phyloP scores from a whole-genome alignment of 2,329 filamentous ascomycete species.

The Diplodia mutila region DNA sequence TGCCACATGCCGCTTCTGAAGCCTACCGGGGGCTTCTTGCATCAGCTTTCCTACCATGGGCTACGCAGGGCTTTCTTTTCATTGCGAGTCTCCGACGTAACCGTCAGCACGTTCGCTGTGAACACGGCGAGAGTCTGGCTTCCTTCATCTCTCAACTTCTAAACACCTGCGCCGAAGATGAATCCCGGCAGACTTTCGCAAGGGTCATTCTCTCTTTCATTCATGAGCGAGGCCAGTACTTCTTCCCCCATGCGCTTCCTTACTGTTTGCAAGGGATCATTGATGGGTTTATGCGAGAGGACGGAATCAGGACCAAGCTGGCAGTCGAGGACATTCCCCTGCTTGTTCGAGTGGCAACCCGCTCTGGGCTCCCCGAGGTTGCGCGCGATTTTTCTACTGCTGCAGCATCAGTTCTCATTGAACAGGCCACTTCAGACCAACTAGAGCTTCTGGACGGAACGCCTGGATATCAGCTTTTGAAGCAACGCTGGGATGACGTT shows the following conservation, averaged over 20 bases:
- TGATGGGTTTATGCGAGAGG: constrained; percentile 31
- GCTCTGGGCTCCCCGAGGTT: constrained; percentile 48
- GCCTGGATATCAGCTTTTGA: constrained; percentile 32
- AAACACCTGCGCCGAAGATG: constrained; percentile 20
- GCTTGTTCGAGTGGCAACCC: constrained; percentile 42
- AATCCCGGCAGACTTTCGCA: constrained; percentile 33
- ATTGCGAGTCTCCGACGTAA: constrained; percentile 43
- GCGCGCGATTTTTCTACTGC: constrained; percentile 44
- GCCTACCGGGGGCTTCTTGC: constrained; percentile 48
- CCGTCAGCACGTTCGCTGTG: constrained; percentile 38
- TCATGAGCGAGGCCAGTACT: constrained; percentile 35
- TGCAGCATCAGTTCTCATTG: constrained; percentile 31
- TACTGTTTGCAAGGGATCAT: constrained; percentile 50
- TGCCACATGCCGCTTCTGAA: constrained; percentile 32
- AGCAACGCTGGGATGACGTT: constrained; percentile 26
- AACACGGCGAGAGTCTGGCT: constrained; percentile 47
- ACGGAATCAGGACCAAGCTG: constrained; percentile 26
- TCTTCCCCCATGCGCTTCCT: constrained; percentile 48
- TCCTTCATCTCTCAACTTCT: constrained; percentile 42
- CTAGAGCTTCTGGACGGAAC: constrained; percentile 19
- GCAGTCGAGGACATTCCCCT: constrained; percentile 36
- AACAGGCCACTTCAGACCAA: constrained; percentile 26
- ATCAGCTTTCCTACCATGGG: constrained; percentile 52
- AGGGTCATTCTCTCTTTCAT: constrained; percentile 42
- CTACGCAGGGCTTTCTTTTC: constrained; percentile 50